phyloP scores from a whole-genome alignment of 1,284 basidiomycete genomes.

The Sphagnurus paluster region DNA sequence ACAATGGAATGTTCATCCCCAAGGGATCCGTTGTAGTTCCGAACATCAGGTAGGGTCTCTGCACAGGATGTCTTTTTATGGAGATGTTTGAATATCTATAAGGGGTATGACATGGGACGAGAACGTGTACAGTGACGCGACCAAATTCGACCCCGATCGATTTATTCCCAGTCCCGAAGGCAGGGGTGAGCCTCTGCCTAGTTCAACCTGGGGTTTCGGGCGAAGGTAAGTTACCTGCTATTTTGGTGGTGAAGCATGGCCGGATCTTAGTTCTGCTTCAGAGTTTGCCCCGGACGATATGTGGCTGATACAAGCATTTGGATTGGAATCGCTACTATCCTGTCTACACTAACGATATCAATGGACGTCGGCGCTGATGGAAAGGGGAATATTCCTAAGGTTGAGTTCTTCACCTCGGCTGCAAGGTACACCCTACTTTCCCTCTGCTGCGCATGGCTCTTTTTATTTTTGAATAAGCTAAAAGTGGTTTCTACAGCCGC shows the following conservation, averaged over 20 bases:
- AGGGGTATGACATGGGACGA: conserved; percentile 18
- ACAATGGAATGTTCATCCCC: conserved; percentile 31
- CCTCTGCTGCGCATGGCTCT: not conserved
- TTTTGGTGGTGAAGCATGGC: too few species aligned
- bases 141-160: conserved; percentile 12
- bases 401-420: conserved; percentile 10
- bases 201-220: conserved; percentile 15
- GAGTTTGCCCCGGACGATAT: conserved; percentile 21
- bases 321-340: conserved; percentile 18
- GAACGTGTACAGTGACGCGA: conserved; percentile 10
- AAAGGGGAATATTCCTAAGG: conserved; percentile 10
- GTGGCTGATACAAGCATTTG: conserved; percentile 15
- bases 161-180: conserved; percentile 11
- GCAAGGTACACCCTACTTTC: conserved; percentile 7
- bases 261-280: not conserved
- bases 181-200: conserved; percentile 10
- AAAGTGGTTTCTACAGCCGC: not conserved
- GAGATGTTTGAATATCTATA: not conserved
- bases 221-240: conserved; percentile 3
- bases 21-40: conserved; percentile 32
- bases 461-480: not conserved
- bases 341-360: conserved; percentile 14
- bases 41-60: conserved; percentile 24
- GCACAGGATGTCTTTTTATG: not conserved
- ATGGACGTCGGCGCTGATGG: conserved; percentile 11